Evolutionary conservation across 1,284 basidiomycete genomes (phyloP), one percentile per base, ranked within the genome.

Genomic region (Sporisorium reilianum): DNA sequence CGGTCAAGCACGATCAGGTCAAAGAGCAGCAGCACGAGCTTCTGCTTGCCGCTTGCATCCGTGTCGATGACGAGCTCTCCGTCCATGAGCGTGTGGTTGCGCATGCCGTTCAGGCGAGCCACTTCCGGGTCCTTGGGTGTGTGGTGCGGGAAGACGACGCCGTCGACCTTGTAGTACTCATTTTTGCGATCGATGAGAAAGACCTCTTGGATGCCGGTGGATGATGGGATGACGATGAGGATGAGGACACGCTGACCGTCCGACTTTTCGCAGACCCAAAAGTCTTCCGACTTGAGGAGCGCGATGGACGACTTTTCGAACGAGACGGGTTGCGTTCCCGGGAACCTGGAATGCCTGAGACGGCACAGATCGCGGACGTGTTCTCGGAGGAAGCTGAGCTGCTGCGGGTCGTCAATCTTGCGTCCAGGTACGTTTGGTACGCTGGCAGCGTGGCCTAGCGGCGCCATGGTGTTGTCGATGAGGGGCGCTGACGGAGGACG

Each of bases 201-300:
- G 3, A 93, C 90, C 50, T 89, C 88, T 85, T 98, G 95, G 20
- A 74, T 75, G 28, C 87, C 88, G 11, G 80, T 80, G 8, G 56
- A 66, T 40, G 88, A 85, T 23, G 88, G 87, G 55, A 87, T 85
- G 42, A 91, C 89, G 53, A 99, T 89, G 65, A 97, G 88, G 50
- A 98, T 89, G 45, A 99, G 88, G 32, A 99, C 93, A 44, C 97
- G 90, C 56, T 98, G 87, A 3, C 97, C 97, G 83, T 99, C 97
- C n/a, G 95, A 97, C 87, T 99, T 99, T 87, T 99, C 97, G 86
- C 95, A 97, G 30, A 99, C 96, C 96, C 96, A 99, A 85, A 93
- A 99, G 85, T 81, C 80, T 32, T 81, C 72, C 22, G 62, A 61
- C 25, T 66, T 51, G 22, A 81, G 67, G 22, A 74, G 55, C 11